phyloP scores from a whole-genome alignment of 2,329 filamentous ascomycete species.

The Aspergillus tanneri region DNA sequence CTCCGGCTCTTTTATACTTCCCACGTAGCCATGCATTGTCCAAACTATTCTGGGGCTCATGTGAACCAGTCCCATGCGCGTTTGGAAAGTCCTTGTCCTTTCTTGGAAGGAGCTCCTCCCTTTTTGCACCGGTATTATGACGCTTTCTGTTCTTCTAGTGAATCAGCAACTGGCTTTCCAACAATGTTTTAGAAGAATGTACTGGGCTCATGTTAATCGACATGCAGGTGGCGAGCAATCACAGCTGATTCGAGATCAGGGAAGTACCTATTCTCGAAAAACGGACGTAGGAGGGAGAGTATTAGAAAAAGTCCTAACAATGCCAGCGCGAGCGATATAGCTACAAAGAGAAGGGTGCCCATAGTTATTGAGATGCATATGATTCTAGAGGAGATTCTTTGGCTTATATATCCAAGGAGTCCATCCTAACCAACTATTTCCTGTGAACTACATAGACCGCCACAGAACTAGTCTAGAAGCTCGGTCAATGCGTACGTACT shows the following conservation, averaged over 20 bases:
- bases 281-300: neutral
- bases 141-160: neutral
- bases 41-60: neutral
- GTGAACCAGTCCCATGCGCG: neutral
- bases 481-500: too few relatives aligned
- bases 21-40: neutral
- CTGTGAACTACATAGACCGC: too few relatives aligned
- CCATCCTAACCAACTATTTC: neutral
- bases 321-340: neutral
- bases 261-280: neutral
- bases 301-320: neutral
- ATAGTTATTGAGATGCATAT: neutral
- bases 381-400: neutral
- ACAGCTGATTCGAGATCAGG: neutral
- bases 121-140: neutral
- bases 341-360: neutral
- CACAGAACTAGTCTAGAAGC: too few relatives aligned
- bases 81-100: neutral
- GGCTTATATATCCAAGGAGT: neutral
- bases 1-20: neutral
- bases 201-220: neutral
- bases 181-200: neutral
- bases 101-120: neutral
- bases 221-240: neutral
- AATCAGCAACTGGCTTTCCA: too few relatives aligned